Evolutionary conservation across 2,329 filamentous ascomycete genomes (phyloP), one percentile per base, ranked within the genome.

Genomic region (Sclerotinia trifoliorum): DNA sequence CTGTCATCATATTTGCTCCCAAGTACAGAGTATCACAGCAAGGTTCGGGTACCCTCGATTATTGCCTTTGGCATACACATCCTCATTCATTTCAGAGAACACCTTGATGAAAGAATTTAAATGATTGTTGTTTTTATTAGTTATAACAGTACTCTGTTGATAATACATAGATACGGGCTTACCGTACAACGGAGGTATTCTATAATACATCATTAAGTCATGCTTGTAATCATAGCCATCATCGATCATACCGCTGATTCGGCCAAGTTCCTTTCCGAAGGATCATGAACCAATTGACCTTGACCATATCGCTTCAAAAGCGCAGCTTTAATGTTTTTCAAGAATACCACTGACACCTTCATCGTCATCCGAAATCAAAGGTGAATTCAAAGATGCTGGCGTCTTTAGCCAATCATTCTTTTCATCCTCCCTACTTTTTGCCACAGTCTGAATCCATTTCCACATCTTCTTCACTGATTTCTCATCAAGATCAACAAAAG

Each of bases 401-500:
- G 35, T 51, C 46, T 51, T 62, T 21, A 13, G 1, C 35, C 39
- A 11, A 19, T 7, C 46, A 24, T 42, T 19, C 2, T 39, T 39
- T 49, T 62, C 29, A 26, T 51, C 21, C 19, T 26, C 29, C 60
- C 46, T 51, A 24, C 17, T 62, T 17, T 15, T 32, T 21, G 46
- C 46, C 48, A 62, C 15, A 62, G 46, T 49, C 46, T 51, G 46
- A 42, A 51, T 29, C 60, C 60, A 62, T 13, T 4, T 7, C 60
- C 46, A 62, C 10, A 62, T 62, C n/a, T 24, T 62, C 32, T 26
- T 42, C 21, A 51, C 60, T 8, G 19, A 51, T 24, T 26, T 29
- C 15, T 51, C 21, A 29, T 62, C 29, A 39, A 62, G 39, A 5
- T 39, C 60, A 39, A 19, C 6, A 19, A 62, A 62, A 49, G 17